These are phyloP conservation scores for Cymbidium sinense DNA, from an alignment of 106 monocot genomes.

Conservation along the genomic window DNA sequence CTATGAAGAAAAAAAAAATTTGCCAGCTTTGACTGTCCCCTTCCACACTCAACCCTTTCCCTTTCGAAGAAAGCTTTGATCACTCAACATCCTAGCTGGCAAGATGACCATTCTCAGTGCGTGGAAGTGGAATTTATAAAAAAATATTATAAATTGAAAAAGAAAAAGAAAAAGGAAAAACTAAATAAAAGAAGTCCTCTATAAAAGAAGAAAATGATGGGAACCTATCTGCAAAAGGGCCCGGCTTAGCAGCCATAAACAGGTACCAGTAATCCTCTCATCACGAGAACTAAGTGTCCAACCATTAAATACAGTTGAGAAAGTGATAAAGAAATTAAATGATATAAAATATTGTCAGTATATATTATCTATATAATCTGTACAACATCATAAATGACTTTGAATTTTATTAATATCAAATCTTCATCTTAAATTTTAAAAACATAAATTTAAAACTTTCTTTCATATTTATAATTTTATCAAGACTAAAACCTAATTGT, in stretches of 20 bases:
- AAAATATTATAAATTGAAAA: neutral
- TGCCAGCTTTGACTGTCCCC: conserved; percentile 48
- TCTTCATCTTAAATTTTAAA: too few relatives aligned
- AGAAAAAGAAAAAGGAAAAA: neutral
- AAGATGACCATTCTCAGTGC: conserved; percentile 18
- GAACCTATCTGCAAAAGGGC: neutral
- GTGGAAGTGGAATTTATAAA: neutral
- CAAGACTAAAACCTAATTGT: too few relatives aligned
- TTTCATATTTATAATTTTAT: too few relatives aligned
- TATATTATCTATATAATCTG: too few relatives aligned
- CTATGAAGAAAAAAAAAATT: conserved; percentile 16
- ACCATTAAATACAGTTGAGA: neutral
- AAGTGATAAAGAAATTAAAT: neutral
- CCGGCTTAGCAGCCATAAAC: neutral
- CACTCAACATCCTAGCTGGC: conserved; percentile 83
- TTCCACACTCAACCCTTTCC: conserved; percentile 47
- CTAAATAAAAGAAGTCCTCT: neutral
- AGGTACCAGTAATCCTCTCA: neutral
- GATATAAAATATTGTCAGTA: too few relatives aligned
- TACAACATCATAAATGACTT: too few relatives aligned
- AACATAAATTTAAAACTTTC: too few relatives aligned
- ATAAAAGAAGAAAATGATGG: neutral
- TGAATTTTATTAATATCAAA: too few relatives aligned
- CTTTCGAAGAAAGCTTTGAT: conserved; percentile 76
- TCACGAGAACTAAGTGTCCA: conserved; percentile 5